phyloP scores from a whole-genome alignment of 768 basidiomycete species.

The Leucosporidium yakuticum region DNA sequence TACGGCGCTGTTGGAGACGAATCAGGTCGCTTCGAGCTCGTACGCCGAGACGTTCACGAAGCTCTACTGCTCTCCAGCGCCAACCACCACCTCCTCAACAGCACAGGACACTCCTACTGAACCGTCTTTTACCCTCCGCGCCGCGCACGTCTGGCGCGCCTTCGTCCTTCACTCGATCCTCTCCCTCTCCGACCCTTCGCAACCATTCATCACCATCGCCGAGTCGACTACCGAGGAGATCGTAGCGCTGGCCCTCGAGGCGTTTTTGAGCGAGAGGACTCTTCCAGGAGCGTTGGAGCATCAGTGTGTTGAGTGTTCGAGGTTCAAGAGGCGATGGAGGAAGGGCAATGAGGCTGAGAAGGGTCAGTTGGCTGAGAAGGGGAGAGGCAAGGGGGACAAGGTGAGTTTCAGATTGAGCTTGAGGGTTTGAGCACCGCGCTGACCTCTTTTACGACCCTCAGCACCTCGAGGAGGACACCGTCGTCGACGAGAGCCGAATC shows the following conservation, averaged over 20 bases:
- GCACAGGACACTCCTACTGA: too few species aligned
- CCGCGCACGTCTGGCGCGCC: conserved; percentile 10
- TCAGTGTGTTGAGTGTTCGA: background rate
- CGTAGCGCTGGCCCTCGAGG: conserved; percentile 10
- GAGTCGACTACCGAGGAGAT: conserved; percentile 4
- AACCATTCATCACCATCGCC: background rate
- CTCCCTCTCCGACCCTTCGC: background rate
- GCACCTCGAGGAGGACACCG: conserved; percentile 1
- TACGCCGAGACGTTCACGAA: background rate
- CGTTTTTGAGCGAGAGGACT: background rate
- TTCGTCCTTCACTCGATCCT: conserved; percentile 13
- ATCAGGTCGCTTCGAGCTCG: background rate
- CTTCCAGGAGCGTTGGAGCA: background rate
- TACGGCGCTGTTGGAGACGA: background rate
- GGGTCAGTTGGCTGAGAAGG: background rate
- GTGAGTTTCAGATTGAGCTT: background rate
- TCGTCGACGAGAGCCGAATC: background rate
- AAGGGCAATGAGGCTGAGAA: background rate
- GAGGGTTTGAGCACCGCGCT: background rate
- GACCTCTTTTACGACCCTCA: background rate
- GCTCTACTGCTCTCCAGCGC: background rate
- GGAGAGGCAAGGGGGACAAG: conserved; percentile 2
- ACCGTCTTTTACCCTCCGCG: background rate
- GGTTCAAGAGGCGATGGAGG: conserved; percentile 1
- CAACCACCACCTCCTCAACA: background rate